phyloP scores from a whole-genome alignment of 768 basidiomycete genomes.

The Boletus reticuloceps region DNA sequence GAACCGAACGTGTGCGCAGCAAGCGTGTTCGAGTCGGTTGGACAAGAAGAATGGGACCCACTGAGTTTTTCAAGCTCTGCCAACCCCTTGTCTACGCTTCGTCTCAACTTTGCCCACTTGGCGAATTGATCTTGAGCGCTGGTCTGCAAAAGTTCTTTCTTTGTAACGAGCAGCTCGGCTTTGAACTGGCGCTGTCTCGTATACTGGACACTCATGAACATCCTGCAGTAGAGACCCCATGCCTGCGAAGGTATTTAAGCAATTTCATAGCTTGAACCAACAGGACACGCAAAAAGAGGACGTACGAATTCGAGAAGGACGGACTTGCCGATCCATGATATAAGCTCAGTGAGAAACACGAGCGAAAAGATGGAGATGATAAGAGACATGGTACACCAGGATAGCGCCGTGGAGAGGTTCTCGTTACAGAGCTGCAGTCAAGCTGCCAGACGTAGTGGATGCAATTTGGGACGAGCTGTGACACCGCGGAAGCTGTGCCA shows the following conservation, averaged over 20 bases:
- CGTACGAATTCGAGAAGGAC: constrained; percentile 80
- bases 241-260: constrained; percentile 46
- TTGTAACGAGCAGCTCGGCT: constrained; percentile 71
- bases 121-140: constrained; percentile 98
- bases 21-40: background rate
- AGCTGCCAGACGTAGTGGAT: background rate
- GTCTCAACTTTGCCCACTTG: constrained; percentile 92
- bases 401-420: background rate
- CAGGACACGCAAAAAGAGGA: constrained; percentile 16
- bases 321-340: constrained; percentile 86
- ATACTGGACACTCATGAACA: constrained; percentile 57
- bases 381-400: constrained; percentile 57
- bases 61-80: constrained; percentile 91
- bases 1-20: background rate
- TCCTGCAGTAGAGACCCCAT: constrained; percentile 65
- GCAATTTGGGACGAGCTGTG: too few species aligned
- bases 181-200: constrained; percentile 71
- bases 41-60: constrained; percentile 40
- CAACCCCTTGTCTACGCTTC: constrained; percentile 89
- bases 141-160: constrained; percentile 83
- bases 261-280: constrained; percentile 2
- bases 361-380: constrained; percentile 79
- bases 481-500: background rate
- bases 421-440: constrained; percentile 4
- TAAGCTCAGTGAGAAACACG: constrained; percentile 78